Evolutionary conservation across 148 eudicot genomes (phyloP).

Genomic region (Rhododendron ferrugineum): DNA sequence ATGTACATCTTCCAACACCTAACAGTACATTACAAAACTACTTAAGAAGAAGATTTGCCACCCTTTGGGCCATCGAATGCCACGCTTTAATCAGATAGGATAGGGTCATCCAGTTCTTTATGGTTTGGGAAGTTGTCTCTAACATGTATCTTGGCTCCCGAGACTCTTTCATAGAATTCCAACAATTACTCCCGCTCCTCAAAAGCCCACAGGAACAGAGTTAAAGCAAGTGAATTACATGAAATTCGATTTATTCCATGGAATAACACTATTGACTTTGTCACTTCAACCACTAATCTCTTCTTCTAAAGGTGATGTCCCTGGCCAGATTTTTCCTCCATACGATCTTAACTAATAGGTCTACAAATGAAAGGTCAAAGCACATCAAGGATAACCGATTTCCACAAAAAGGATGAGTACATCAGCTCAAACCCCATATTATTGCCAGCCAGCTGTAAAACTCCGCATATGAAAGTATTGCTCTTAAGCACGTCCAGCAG

Average conservation of each 20-base stretch:
- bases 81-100: neutral
- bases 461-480: neutral
- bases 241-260: neutral
- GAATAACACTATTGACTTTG: neutral
- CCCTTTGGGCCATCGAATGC: neutral
- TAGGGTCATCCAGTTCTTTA: neutral
- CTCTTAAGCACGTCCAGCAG: neutral
- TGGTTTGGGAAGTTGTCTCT: neutral
- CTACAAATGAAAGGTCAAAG: neutral
- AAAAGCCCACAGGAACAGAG: neutral
- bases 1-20: neutral
- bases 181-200: neutral
- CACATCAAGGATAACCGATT: neutral
- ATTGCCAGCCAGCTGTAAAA: neutral
- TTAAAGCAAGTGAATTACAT: neutral
- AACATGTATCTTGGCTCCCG: neutral
- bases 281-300: neutral
- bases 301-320: neutral
- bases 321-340: neutral
- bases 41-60: neutral
- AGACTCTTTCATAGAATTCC: neutral
- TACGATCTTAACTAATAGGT: neutral
- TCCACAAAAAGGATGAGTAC: neutral
- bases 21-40: neutral
- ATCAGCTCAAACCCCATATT: neutral